phyloP scores from a whole-genome alignment of 495 filamentous ascomycete species.

The Margaritispora aquatica region DNA sequence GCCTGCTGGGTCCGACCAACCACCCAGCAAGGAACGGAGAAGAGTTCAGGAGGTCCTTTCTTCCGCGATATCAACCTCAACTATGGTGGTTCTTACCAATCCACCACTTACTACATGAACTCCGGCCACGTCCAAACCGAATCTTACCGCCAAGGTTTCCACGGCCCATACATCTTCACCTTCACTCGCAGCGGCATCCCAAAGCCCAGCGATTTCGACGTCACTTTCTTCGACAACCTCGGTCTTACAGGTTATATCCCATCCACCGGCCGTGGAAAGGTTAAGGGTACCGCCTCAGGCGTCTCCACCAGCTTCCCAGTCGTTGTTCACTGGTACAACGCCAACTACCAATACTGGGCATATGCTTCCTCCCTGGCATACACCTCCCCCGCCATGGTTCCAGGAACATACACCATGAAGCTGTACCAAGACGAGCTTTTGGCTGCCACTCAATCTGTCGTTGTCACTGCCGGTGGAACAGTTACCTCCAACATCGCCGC shows the following conservation, averaged over 20 bases:
- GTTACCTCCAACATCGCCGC: slow-evolving; percentile 48
- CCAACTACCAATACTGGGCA: slow-evolving; percentile 57
- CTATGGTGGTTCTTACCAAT: slow-evolving; percentile 49
- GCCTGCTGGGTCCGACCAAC: slow-evolving; percentile 41
- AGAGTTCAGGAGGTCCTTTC: slow-evolving; percentile 52
- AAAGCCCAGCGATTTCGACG: slow-evolving; percentile 38
- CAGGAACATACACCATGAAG: slow-evolving; percentile 60
- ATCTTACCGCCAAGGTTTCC: slow-evolving; percentile 53
- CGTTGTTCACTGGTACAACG: slow-evolving; percentile 63
- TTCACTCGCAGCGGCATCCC: slow-evolving; percentile 56
- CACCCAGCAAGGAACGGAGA: slow-evolving; percentile 37
- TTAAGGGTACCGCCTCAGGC: slow-evolving; percentile 50
- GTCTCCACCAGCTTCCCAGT: slow-evolving; percentile 40
- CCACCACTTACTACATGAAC: slow-evolving; percentile 68
- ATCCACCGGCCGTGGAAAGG: slow-evolving; percentile 45
- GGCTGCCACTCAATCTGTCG: slow-evolving; percentile 44
- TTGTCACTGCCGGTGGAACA: slow-evolving; percentile 46
- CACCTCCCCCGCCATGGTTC: slow-evolving; percentile 60
- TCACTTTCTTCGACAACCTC: slow-evolving; percentile 53
- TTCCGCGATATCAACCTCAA: slow-evolving; percentile 61
- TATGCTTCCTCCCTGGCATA: slow-evolving; percentile 44
- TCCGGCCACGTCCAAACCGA: slow-evolving; percentile 59
- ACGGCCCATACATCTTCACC: slow-evolving; percentile 57
- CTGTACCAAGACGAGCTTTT: slow-evolving; percentile 59
- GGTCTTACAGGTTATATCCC: slow-evolving; percentile 52